Conservation (phyloP, 1,284 basidiomycete genomes). For the Ceratobasidium sp. region DNA sequence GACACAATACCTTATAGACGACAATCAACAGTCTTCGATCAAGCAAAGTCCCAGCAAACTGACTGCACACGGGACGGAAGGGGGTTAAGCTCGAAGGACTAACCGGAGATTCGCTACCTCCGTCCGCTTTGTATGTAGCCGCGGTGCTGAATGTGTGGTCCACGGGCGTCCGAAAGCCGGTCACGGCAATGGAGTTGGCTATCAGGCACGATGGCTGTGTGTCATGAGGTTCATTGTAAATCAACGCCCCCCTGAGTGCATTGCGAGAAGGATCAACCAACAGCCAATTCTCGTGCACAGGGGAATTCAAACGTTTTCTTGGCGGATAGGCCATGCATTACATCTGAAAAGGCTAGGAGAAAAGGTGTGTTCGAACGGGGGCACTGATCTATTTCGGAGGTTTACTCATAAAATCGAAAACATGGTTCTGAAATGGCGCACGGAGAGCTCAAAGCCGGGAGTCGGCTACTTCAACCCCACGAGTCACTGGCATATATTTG, state of each 20-base stretch:
- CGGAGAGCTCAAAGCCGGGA: neutral
- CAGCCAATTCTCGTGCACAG: neutral
- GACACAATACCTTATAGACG: neutral
- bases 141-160: neutral
- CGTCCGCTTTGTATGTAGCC: constrained; percentile 29
- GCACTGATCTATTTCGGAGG: neutral
- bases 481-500: neutral
- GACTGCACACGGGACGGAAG: neutral
- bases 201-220: constrained; percentile 37
- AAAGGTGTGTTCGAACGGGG: neutral
- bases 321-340: neutral
- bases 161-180: constrained; percentile 25
- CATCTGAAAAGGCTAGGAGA: neutral
- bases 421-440: neutral
- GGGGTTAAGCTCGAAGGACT: neutral
- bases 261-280: neutral
- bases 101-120: constrained; percentile 19
- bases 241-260: neutral
- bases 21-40: neutral
- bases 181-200: neutral
- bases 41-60: neutral
- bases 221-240: constrained; percentile 1
- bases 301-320: neutral
- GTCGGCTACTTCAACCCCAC: neutral
- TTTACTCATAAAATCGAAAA: neutral